These are phyloP conservation scores for Monosporozyma unispora DNA, from an alignment of 805 yeast species.

Conservation along the genomic window DNA sequence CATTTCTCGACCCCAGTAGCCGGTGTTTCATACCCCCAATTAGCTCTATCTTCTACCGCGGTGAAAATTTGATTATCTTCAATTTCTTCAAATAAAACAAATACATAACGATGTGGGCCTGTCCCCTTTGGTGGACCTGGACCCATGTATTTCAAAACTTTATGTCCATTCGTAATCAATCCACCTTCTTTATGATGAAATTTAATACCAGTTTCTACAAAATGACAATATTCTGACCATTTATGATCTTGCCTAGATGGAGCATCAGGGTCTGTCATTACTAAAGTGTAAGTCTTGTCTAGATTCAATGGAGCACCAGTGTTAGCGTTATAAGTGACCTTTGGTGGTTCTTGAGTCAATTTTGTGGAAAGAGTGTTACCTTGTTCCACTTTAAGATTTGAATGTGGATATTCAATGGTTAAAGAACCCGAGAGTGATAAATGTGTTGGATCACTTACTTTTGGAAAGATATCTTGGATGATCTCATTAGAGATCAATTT, in stretches of 20 bases:
- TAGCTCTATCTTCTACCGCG: slow-evolving; percentile 22
- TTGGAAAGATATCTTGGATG: slow-evolving; percentile 21
- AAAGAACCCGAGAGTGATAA: slow-evolving; percentile 7
- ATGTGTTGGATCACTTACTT: slow-evolving; percentile 10
- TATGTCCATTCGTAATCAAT: slow-evolving; percentile 28
- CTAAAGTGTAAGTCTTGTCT: slow-evolving; percentile 46
- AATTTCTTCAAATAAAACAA: slow-evolving; percentile 62
- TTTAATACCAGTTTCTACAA: slow-evolving; percentile 43
- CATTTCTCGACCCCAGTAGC: slow-evolving; percentile 71
- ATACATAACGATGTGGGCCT: slow-evolving; percentile 81
- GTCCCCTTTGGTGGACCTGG: slow-evolving; percentile 89
- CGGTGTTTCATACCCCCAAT: slow-evolving; percentile 82
- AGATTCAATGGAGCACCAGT: slow-evolving; percentile 27
- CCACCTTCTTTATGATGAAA: slow-evolving; percentile 8
- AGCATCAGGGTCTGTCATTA: slow-evolving; percentile 90
- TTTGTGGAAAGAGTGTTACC: slow-evolving; percentile 62
- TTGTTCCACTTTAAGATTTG: slow-evolving; percentile 43
- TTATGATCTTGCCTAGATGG: slow-evolving; percentile 74
- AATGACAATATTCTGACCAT: slow-evolving; percentile 86
- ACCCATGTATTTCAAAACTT: slow-evolving; percentile 54
- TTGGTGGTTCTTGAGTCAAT: slow-evolving; percentile 60
- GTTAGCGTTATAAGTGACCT: slow-evolving; percentile 53
- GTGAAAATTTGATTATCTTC: slow-evolving; percentile 15
- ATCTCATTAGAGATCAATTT: slow-evolving; percentile 22
- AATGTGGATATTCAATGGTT: slow-evolving; percentile 18